Conservation (phyloP, 2,329 filamentous ascomycete genomes). For the Chaetomiaceae sp. region DNA sequence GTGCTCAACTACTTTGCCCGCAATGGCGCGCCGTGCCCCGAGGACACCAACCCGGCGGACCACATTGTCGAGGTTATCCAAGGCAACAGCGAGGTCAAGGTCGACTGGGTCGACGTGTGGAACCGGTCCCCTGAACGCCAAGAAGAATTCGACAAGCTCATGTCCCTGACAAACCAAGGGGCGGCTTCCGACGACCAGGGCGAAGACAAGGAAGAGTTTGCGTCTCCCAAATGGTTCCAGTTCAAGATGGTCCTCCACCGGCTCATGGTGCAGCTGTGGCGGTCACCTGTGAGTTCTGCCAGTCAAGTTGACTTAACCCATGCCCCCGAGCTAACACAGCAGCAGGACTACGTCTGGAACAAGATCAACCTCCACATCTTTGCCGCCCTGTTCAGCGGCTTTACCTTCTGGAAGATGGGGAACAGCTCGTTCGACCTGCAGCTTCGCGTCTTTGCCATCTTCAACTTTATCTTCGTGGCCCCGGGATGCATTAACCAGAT, state of each 20-base stretch:
- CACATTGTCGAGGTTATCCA: conserved; percentile 1
- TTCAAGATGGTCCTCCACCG: conserved; percentile 6
- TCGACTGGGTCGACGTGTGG: conserved; percentile 7
- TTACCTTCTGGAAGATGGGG: conserved; percentile 2
- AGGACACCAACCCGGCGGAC: conserved; percentile 1
- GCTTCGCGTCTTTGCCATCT: conserved; percentile 5
- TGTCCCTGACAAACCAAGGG: background rate
- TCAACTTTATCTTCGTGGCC: conserved; percentile 7
- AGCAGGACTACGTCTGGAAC: conserved; percentile 8
- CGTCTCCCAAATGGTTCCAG: conserved; percentile 6
- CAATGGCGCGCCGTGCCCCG: background rate
- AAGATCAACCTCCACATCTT: conserved; percentile 5
- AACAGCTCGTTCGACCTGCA: conserved; percentile 5
- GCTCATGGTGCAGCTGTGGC: conserved; percentile 2
- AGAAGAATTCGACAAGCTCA: conserved; percentile 1
- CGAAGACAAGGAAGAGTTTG: background rate
- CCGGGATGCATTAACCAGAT: conserved; percentile 7
- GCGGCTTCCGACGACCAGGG: background rate
- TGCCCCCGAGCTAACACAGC: too few relatives aligned
- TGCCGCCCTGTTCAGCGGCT: conserved; percentile 1
- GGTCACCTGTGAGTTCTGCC: conserved; percentile 2
- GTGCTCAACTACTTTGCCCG: conserved; percentile 4
- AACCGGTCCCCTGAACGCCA: background rate
- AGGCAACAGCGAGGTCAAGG: background rate
- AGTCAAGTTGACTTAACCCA: too few relatives aligned